Conservation (phyloP, 2,329 filamentous ascomycete species). For the Thermoascus crustaceus region DNA sequence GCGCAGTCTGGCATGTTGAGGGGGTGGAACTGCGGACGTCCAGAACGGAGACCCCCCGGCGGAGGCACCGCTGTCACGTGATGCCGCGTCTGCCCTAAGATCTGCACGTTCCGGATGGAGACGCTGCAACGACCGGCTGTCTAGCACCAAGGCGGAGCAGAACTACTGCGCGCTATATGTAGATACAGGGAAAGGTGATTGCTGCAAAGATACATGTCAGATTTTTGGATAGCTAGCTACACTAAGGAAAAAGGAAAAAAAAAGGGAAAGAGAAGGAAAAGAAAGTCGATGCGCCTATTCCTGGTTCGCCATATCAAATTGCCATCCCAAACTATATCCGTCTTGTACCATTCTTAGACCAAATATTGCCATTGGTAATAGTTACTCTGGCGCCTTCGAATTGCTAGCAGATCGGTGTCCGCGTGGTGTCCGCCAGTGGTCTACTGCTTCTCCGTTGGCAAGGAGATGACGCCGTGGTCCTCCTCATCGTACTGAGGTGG, state of each 20-base stretch:
- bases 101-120: not conserved
- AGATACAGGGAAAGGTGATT: too few relatives aligned
- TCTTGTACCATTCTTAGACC: too few relatives aligned
- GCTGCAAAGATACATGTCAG: constrained; percentile 4
- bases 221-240: not conserved
- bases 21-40: not conserved
- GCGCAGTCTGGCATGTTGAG: too few relatives aligned
- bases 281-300: constrained; percentile 8
- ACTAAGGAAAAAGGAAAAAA: constrained; percentile 2
- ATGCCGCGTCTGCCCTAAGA: not conserved
- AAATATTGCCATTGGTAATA: too few relatives aligned
- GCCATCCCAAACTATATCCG: too few relatives aligned
- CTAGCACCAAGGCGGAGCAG: too few relatives aligned
- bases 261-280: not conserved
- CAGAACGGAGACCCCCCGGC: too few relatives aligned
- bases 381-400: too few relatives aligned
- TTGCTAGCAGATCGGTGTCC: too few relatives aligned
- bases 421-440: too few relatives aligned
- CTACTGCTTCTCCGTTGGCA: constrained; percentile 26
- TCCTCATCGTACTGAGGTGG: constrained; percentile 32
- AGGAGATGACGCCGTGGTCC: constrained; percentile 15
- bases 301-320: constrained; percentile 4
- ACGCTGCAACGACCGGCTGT: too few relatives aligned
- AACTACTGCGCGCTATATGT: too few relatives aligned
- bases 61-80: constrained; percentile 1